Percentiles rank a stretch among this genome's conserved stretches.
Evolutionary conservation across 208 protist species (phyloP).

Genomic region (Leishmania mexicana): DNA sequence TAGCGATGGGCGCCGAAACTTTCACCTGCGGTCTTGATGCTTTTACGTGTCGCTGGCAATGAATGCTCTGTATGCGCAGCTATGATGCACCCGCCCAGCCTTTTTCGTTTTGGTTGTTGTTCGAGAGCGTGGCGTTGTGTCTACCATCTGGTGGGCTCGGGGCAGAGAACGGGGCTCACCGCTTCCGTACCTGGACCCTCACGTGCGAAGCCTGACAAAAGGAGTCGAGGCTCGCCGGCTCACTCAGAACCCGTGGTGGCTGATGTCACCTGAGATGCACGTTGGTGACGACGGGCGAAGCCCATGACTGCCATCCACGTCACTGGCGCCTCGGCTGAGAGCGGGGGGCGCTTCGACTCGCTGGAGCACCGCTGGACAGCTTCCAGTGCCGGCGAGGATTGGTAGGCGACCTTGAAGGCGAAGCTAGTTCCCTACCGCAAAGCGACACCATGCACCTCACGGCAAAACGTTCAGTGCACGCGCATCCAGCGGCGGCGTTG

Average conservation of each 20-base stretch:
- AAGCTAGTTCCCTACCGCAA: background rate
- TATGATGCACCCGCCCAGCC: background rate
- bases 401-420: background rate
- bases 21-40: too few species aligned
- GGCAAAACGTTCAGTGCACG: background rate
- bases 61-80: background rate
- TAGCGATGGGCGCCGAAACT: background rate
- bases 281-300: background rate
- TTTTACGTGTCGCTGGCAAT: too few species aligned
- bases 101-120: background rate
- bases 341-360: background rate
- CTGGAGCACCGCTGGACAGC: background rate
- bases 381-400: conserved; percentile 5
- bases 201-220: background rate
- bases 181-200: conserved; percentile 6
- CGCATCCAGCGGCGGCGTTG: background rate
- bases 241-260: conserved; percentile 8
- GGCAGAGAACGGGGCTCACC: background rate
- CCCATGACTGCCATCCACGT: background rate
- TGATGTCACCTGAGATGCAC: background rate
- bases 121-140: background rate
- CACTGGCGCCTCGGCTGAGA: conserved; percentile 1
- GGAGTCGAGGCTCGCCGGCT: background rate
- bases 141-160: background rate
- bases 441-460: background rate